phyloP scores from a whole-genome alignment of 2,329 filamentous ascomycete species.

The Amauroascus niger region DNA sequence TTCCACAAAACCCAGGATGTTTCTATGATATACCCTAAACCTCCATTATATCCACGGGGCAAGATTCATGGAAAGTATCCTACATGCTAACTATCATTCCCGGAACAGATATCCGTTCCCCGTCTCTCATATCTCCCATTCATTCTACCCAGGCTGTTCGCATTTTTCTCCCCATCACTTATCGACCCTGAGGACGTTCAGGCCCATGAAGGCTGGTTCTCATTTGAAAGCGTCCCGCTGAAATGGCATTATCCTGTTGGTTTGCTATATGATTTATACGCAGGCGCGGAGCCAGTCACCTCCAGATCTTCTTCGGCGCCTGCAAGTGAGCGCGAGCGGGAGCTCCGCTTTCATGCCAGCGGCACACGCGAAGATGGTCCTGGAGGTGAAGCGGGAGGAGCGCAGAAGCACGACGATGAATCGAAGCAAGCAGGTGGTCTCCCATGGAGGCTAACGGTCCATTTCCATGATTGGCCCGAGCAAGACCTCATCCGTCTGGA shows the following conservation, averaged over 20 bases:
- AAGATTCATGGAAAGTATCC: too few species aligned
- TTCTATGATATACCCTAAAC: too few species aligned
- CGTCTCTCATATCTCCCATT: slow-evolving; percentile 61
- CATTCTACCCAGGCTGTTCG: slow-evolving; percentile 51
- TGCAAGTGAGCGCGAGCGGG: neutral
- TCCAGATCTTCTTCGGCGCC: slow-evolving; percentile 22
- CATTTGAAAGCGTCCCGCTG: slow-evolving; percentile 56
- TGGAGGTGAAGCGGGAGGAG: neutral
- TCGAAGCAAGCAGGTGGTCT: slow-evolving; percentile 24
- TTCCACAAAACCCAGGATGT: too few species aligned
- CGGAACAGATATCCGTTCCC: slow-evolving; percentile 47
- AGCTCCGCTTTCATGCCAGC: neutral
- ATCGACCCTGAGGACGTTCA: slow-evolving; percentile 49
- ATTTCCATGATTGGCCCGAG: slow-evolving; percentile 50
- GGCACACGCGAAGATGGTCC: neutral
- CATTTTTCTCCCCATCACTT: slow-evolving; percentile 51
- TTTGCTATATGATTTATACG: slow-evolving; percentile 59
- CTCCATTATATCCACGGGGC: too few species aligned
- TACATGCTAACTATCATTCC: too few species aligned
- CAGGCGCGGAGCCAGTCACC: slow-evolving; percentile 42
- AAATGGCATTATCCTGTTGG: slow-evolving; percentile 66
- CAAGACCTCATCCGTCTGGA: slow-evolving; percentile 52
- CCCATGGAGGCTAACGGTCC: slow-evolving; percentile 55
- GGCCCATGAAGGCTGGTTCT: slow-evolving; percentile 52
- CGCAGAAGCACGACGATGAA: neutral